Base-by-base conservation (phyloP, 371 early-diverging fungal genomes). In the Rhizomucor miehei region DNA sequence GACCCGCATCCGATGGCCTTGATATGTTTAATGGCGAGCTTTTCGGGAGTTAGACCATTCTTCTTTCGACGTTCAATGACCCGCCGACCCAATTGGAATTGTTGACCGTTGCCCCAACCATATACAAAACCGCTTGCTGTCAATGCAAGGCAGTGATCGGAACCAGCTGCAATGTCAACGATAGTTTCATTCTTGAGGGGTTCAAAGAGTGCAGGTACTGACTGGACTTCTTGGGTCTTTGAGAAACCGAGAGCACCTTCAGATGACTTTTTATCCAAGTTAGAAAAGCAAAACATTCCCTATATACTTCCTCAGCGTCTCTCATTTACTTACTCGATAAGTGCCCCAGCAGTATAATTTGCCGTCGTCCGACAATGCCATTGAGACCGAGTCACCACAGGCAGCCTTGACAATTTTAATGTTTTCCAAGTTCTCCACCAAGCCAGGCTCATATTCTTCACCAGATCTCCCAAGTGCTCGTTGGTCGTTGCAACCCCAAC, bases 401-500 rank as follows among this genome's bases (percentile, higher is more conserved):
- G 87, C 92, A 9, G 97, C 89, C 54, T 92, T 85, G 29, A 92
- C 87, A 43, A 98, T 71, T 34, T 83, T 77, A 29, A 88, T 83
- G 23, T 66, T 73, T 35, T 92, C 92, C 54, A 92, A 71, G 9
- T 86, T 91, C 40, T 86, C 82, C 3, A 82, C 76, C 12, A 50
- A 60, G 8, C 58, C 85, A 11, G 90, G 88, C 21, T 62, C 69
- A 44, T 79, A 86, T 60, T 96, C 98, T 37, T 91, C 89, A 11
- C 92, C 94, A 0, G 60, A 67, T 35, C 95, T 83, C 60, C 99
- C 99, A 16, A 99, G 82, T n/a, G 97, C 96, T 55, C 83, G 74
- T 70, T 99, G 95, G 75, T 99, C 99, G 69, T 99, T 99, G 79
- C 97, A 94, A 1, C 99, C 99, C 98, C 98, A 99, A 38, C 95